phyloP scores from a whole-genome alignment of 441 rosid genomes.

The Aquilaria agallochum region DNA sequence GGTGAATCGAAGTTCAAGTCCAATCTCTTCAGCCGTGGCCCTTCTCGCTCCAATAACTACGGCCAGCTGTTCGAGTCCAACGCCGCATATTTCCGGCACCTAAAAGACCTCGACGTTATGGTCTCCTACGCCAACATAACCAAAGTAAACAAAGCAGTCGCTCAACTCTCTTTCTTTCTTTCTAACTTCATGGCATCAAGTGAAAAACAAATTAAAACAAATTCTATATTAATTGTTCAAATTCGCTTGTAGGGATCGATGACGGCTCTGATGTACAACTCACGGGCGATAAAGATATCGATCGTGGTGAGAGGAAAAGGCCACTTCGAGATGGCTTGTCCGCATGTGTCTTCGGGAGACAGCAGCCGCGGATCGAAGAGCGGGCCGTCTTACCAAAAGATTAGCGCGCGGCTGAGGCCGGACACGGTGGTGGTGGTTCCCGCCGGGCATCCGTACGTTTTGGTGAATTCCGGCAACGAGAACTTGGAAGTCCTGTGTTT shows the following conservation, averaged over 20 bases:
- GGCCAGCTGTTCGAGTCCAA: slow-evolving; percentile 39
- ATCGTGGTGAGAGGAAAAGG: slow-evolving; percentile 39
- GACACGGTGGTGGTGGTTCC: slow-evolving; percentile 30
- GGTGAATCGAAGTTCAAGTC: slow-evolving; percentile 22
- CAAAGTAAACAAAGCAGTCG: slow-evolving; percentile 16
- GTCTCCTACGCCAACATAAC: slow-evolving; percentile 42
- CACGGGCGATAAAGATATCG: slow-evolving; percentile 37
- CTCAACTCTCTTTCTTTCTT: not conserved
- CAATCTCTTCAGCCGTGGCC: slow-evolving; percentile 27
- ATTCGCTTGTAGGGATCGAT: slow-evolving; percentile 34
- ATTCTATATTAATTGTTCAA: not conserved
- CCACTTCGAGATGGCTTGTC: slow-evolving; percentile 46
- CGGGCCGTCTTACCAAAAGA: slow-evolving; percentile 16
- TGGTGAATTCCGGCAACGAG: slow-evolving; percentile 25
- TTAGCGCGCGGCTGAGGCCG: slow-evolving; percentile 24
- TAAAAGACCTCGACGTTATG: slow-evolving; percentile 26
- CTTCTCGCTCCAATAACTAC: slow-evolving; percentile 21
- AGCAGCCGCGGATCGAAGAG: not conserved
- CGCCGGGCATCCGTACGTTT: slow-evolving; percentile 42
- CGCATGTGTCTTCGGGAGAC: slow-evolving; percentile 19
- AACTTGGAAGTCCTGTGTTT: slow-evolving; percentile 38
- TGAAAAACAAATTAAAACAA: not conserved
- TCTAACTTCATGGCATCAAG: not conserved
- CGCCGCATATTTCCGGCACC: slow-evolving; percentile 21
- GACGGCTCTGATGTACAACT: slow-evolving; percentile 40